Base-by-base conservation (phyloP, 345 rosid species). In the Ceriops decandra region DNA sequence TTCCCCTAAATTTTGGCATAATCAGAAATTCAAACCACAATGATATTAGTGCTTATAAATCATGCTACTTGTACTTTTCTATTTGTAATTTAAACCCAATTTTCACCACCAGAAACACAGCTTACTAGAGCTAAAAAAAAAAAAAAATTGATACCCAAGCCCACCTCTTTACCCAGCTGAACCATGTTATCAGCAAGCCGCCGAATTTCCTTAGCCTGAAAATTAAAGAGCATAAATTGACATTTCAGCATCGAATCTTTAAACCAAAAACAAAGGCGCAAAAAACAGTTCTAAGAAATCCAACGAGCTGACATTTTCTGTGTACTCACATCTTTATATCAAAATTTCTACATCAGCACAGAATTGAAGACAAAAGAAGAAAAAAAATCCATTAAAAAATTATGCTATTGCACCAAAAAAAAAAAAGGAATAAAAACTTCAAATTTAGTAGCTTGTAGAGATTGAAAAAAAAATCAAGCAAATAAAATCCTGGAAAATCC, bases 131-230 rank as follows among this genome's bases (percentile, higher is more conserved):
- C 3, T 21, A 24, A 4, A 21, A 56, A n/a, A 0, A 31, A 31
- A 0, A n/a, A n/a, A 33, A 33, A 33, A 5, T 56, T 6, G 30
- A 24, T 69, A 47, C 0, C 4, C 21, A 26, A 6, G 9, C 64
- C 27, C 49, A 90, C 96, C 88, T 93, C 97, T 85, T 93, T 93
- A 30, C 98, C 95, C 32, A 93, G 87, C 66, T 89, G 96, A 47
- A 93, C 87, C 98, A 93, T 91, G 64, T 88, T 87, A 77, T 93
- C 97, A 16, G 97, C 98, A 56, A 93, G 86, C 56, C 93, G 80
- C 47, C 97, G 84, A 38, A 93, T 73, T 75, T 93, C 97, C 75
- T 93, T 89, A 6, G 98, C 98, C 98, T 93, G 73, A 17, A 76
- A 57, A 64, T 32, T 19, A 6, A 49, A 26, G n/a, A 70, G 36